Conservation (phyloP, 2,329 filamentous ascomycete genomes). For the Aspergillus sp. region DNA sequence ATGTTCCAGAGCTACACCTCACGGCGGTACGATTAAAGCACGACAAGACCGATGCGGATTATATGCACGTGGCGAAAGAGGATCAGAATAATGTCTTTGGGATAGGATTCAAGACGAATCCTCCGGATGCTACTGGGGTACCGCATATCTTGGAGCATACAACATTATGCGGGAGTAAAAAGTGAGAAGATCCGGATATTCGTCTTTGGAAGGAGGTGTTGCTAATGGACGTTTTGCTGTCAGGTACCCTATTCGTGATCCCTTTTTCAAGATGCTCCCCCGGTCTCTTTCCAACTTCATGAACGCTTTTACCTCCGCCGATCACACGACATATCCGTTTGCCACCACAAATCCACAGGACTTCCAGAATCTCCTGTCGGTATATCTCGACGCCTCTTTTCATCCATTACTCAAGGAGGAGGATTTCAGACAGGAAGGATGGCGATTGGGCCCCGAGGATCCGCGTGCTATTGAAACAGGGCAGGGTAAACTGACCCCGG, state of each 20-base stretch:
- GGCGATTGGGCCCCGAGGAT: slow-evolving; percentile 91
- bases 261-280: slow-evolving; percentile 99
- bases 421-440: slow-evolving; percentile 94
- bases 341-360: slow-evolving; percentile 93
- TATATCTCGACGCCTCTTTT: slow-evolving; percentile 91
- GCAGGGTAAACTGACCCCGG: slow-evolving; percentile 43
- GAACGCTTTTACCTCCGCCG: slow-evolving; percentile 95
- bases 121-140: slow-evolving; percentile 88
- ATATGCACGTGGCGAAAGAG: slow-evolving; percentile 87
- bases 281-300: slow-evolving; percentile 98
- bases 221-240: slow-evolving; percentile 8
- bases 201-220: background rate
- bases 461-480: slow-evolving; percentile 50
- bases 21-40: slow-evolving; percentile 86
- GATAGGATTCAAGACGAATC: slow-evolving; percentile 98
- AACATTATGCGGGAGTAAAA: slow-evolving; percentile 88
- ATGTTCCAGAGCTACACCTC: slow-evolving; percentile 87
- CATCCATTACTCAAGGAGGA: slow-evolving; percentile 81
- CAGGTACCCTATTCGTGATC: slow-evolving; percentile 93
- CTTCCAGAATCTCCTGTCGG: slow-evolving; percentile 90
- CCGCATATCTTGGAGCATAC: slow-evolving; percentile 98
- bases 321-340: slow-evolving; percentile 96
- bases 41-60: slow-evolving; percentile 91
- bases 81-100: slow-evolving; percentile 99
- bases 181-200: slow-evolving; percentile 46